Evolutionary conservation across 352 stramenopile genomes (phyloP).

Genomic region (Pythium apleroticum): DNA sequence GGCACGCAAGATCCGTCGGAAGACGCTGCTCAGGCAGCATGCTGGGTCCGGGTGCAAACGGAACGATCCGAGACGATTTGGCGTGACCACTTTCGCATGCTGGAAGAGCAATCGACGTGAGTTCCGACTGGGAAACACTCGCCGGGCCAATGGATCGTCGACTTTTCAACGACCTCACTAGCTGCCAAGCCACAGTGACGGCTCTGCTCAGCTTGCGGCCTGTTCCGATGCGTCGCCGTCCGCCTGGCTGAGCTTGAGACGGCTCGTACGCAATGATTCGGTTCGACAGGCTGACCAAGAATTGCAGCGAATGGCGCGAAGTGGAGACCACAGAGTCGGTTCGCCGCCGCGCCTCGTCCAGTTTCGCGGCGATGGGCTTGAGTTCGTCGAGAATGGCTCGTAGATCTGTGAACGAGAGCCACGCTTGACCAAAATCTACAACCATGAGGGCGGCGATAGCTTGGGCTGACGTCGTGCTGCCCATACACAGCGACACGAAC

Average conservation of each 20-base stretch:
- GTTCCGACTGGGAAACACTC: not conserved
- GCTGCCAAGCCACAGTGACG: not conserved
- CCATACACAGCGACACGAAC: slow-evolving; percentile 26
- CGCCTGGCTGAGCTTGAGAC: not conserved
- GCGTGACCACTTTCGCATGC: too few relatives aligned
- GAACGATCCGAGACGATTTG: not conserved
- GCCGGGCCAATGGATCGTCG: not conserved
- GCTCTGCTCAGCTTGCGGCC: not conserved
- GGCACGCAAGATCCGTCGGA: not conserved
- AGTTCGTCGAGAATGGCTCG: not conserved
- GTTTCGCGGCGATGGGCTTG: not conserved
- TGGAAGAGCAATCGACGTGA: not conserved
- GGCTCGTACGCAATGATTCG: not conserved
- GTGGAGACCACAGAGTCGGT: not conserved
- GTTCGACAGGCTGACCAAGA: not conserved
- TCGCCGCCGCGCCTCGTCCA: not conserved
- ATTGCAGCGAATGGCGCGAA: not conserved
- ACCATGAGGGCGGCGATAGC: slow-evolving; percentile 14
- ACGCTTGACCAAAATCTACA: slow-evolving; percentile 12
- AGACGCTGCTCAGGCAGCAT: not conserved
- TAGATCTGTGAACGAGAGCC: slow-evolving; percentile 10
- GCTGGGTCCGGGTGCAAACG: not conserved
- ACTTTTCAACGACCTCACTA: not conserved
- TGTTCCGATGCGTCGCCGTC: not conserved
- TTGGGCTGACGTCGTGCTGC: slow-evolving; percentile 3